phyloP scores from a whole-genome alignment of 2,329 filamentous ascomycete genomes.

The Colletotrichum orbiculare region DNA sequence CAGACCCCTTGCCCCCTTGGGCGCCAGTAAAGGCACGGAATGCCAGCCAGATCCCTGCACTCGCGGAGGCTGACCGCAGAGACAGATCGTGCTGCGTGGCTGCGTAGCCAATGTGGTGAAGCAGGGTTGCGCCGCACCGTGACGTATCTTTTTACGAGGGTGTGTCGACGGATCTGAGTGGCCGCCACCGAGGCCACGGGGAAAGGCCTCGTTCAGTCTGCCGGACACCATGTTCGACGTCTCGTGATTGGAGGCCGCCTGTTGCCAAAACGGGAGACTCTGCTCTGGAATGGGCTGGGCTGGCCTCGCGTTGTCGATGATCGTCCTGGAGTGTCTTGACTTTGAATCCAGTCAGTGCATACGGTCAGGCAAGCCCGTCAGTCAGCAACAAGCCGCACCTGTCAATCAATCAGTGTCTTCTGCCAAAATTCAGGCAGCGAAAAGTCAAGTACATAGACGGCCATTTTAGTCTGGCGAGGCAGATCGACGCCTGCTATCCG shows the following conservation, averaged over 20 bases:
- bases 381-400: conserved; percentile 20
- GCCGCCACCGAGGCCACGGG: conserved; percentile 34
- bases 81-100: conserved; percentile 11
- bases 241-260: conserved; percentile 38
- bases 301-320: conserved; percentile 12
- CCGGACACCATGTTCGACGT: conserved; percentile 32
- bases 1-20: conserved; percentile 11
- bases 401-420: conserved; percentile 22
- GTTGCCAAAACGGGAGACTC: conserved; percentile 21
- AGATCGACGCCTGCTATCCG: conserved; percentile 13
- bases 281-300: conserved; percentile 24
- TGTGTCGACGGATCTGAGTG: conserved; percentile 32
- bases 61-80: conserved; percentile 11
- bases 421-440: not conserved
- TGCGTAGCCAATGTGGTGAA: conserved; percentile 28
- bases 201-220: conserved; percentile 23
- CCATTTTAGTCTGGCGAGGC: conserved; percentile 22
- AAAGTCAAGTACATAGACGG: conserved; percentile 1
- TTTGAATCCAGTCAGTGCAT: conserved; percentile 29
- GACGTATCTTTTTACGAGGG: conserved; percentile 33
- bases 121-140: conserved; percentile 33
- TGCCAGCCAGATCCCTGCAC: conserved; percentile 17
- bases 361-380: conserved; percentile 7
- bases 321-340: conserved; percentile 14
- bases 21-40: conserved; percentile 20